Percentiles rank a stretch among this genome's conserved stretches.
Conservation (phyloP, 441 rosid genomes). For the Sinapis alba region DNA sequence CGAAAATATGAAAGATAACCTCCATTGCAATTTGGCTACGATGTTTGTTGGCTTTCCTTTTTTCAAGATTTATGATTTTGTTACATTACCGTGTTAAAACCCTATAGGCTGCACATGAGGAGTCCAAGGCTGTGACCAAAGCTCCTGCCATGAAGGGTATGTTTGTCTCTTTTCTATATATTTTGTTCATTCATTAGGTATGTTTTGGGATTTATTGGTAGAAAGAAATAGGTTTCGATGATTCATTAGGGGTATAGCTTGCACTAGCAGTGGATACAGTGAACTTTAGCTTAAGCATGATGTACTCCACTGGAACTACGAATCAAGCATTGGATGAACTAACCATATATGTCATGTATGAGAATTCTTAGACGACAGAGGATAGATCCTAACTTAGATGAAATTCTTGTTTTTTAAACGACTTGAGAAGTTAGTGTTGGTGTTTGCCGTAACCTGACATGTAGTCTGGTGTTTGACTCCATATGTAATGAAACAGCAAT, state of each 20-base stretch:
- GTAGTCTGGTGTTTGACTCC: constrained; percentile 13
- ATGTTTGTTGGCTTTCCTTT: neutral
- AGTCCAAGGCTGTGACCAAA: constrained; percentile 88
- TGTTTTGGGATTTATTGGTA: neutral
- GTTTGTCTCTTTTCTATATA: neutral
- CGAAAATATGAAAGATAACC: too few relatives aligned
- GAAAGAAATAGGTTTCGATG: neutral
- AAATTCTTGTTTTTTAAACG: neutral
- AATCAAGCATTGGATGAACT: neutral
- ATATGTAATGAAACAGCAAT: constrained; percentile 57
- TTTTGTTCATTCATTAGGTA: neutral
- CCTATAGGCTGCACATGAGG: constrained; percentile 87
- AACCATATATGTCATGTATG: neutral
- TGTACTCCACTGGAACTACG: neutral
- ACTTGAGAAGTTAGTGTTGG: neutral
- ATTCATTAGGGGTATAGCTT: neutral
- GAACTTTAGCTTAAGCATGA: constrained; percentile 7
- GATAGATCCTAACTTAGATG: neutral
- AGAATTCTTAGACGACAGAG: neutral
- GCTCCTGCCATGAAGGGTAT: constrained; percentile 95
- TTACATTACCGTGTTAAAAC: neutral
- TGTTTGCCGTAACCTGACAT: constrained; percentile 1
- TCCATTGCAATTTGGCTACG: too few relatives aligned
- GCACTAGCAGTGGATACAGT: constrained; percentile 5
- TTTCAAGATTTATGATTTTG: neutral